phyloP scores from a whole-genome alignment of 129 eudicot genomes.

The Kitagawia praeruptora region DNA sequence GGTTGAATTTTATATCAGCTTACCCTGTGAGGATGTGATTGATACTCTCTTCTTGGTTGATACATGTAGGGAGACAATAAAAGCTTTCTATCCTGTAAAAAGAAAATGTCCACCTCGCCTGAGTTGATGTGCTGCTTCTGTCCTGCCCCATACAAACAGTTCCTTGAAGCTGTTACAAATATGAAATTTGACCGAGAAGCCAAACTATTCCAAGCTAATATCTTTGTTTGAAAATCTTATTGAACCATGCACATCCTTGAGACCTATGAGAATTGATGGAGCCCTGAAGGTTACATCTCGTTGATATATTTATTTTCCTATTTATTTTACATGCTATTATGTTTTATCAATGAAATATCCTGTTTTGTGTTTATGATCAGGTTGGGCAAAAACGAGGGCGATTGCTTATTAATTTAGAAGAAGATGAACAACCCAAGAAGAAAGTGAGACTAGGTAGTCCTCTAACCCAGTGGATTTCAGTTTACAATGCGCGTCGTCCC shows the following conservation, averaged over 20 bases:
- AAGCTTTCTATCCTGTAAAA: slow-evolving; percentile 92
- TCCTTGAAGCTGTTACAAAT: slow-evolving; percentile 89
- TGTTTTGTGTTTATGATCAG: slow-evolving; percentile 28
- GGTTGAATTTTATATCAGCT: too few relatives aligned
- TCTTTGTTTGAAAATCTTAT: slow-evolving; percentile 80
- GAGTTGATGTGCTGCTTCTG: slow-evolving; percentile 96
- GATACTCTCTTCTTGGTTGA: too few relatives aligned
- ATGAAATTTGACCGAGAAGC: slow-evolving; percentile 98
- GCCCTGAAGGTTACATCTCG: slow-evolving; percentile 67
- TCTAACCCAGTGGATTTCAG: slow-evolving; percentile 98
- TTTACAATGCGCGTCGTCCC: slow-evolving; percentile 92
- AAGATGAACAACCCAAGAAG: slow-evolving; percentile 97
- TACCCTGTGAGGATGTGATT: too few relatives aligned
- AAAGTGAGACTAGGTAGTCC: slow-evolving; percentile 95
- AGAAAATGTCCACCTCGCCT: slow-evolving; percentile 93
- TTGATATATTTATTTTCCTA: neutral
- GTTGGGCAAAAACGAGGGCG: slow-evolving; percentile 97
- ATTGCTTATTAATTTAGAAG: slow-evolving; percentile 87
- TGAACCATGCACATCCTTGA: slow-evolving; percentile 71
- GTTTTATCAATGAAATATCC: neutral
- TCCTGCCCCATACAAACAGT: slow-evolving; percentile 83
- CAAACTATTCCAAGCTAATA: slow-evolving; percentile 84
- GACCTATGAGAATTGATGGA: slow-evolving; percentile 97
- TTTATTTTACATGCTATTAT: neutral
- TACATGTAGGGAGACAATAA: too few relatives aligned